Base-by-base conservation (phyloP, 208 protist species). In the Acanthamoeba divionensis region DNA sequence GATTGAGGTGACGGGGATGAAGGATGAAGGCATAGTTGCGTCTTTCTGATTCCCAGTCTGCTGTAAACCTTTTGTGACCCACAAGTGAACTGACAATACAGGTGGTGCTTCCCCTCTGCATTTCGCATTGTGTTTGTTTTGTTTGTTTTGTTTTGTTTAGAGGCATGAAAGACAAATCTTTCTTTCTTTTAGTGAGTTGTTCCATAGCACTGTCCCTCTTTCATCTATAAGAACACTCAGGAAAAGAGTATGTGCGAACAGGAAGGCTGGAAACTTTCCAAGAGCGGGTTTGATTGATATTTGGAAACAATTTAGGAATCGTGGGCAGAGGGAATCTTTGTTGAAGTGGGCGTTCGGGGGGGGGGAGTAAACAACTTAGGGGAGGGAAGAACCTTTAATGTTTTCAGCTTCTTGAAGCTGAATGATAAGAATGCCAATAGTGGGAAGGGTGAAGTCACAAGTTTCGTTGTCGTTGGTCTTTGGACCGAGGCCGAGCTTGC, bases 41-140 rank as follows among this genome's bases (percentile, higher is more conserved):
- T 41, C 67, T 33, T 48, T 41, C 44, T 33, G 41, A 36, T 41
- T 55, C 75, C 75, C 18, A 85, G 63, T 21, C 75, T 48, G n/a
- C 75, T 85, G 75, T 65, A 85, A 0, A 63, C 75, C 33, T 41
- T 29, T 41, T 85, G 75, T 33, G 41, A 45, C 9, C 75, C 75
- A 15, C 36, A 41, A 18, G 75, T 85, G 29, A 85, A 85, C 75
- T 57, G 52, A 41, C 75, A 85, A 55, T 85, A 85, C 52, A 85
- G 57, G 24, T 15, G n/a, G 18, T 85, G 75, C 50, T 33, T 57
- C 31, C 33, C 18, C 12, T 85, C 75, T 85, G 75, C 4, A 63
- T 63, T 63, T 31, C 4, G 5, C 26, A 63, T 63, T 63, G 26
- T 4, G n/a, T 63, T 31, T 63, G n/a, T 63, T 63, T 63, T 63